These are phyloP conservation scores for Phialophora verrucosa DNA, from an alignment of 2,329 filamentous ascomycete species.

Conservation along the genomic window DNA sequence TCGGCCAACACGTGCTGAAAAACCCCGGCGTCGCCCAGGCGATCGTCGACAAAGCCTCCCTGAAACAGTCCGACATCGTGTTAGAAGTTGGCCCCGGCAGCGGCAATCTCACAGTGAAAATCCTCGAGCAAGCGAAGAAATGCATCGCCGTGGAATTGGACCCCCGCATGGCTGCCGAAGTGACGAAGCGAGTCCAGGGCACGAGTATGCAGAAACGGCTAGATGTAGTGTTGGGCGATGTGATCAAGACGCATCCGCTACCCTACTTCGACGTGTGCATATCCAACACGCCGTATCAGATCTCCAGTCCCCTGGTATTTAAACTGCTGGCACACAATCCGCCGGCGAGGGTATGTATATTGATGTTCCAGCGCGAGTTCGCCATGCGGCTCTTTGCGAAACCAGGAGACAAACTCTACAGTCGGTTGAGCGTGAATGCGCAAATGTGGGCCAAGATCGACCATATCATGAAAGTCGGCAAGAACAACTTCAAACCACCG, in stretches of 20 bases:
- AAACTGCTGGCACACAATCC: constrained; percentile 82
- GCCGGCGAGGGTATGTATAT: constrained; percentile 80
- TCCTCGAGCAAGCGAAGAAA: constrained; percentile 84
- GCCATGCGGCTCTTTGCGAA: constrained; percentile 86
- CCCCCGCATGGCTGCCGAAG: constrained; percentile 93
- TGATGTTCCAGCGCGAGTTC: constrained; percentile 98
- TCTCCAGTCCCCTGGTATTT: constrained; percentile 90
- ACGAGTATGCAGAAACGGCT: constrained; percentile 82
- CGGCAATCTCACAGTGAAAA: constrained; percentile 86
- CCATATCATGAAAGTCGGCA: constrained; percentile 87
- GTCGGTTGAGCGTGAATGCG: constrained; percentile 86
- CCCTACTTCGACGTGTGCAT: constrained; percentile 85
- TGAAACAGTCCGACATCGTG: constrained; percentile 88
- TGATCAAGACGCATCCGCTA: constrained; percentile 79
- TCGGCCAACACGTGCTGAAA: constrained; percentile 91
- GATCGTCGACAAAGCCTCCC: constrained; percentile 82
- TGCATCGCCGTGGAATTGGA: constrained; percentile 89
- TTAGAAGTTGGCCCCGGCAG: constrained; percentile 92
- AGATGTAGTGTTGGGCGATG: constrained; percentile 87
- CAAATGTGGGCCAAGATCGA: constrained; percentile 84
- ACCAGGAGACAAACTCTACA: constrained; percentile 87
- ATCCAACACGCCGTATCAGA: constrained; percentile 77
- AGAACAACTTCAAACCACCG: constrained; percentile 95
- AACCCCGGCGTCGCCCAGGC: constrained; percentile 83
- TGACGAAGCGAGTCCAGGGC: constrained; percentile 91